A percentile compares a stretch with the other conserved stretches of the same genome.
phyloP scores from a whole-genome alignment of 805 yeast species.

The Ogataea dorogensis region DNA sequence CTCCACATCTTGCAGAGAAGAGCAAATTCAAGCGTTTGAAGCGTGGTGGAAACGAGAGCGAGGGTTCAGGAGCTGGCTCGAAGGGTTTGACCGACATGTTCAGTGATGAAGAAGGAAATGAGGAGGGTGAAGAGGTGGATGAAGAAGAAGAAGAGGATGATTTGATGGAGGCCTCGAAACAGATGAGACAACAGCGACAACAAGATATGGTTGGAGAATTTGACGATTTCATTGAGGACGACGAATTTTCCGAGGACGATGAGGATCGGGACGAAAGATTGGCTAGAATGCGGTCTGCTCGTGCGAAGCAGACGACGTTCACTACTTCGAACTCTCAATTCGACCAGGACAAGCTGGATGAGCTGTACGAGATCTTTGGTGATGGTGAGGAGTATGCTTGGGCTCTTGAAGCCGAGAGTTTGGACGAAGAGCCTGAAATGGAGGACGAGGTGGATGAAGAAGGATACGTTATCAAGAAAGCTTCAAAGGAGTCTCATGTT shows the following conservation, averaged over 20 bases:
- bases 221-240: constrained; percentile 97
- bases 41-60: constrained; percentile 55
- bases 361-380: constrained; percentile 92
- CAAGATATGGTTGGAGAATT: constrained; percentile 65
- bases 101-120: constrained; percentile 53
- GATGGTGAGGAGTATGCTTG: constrained; percentile 97
- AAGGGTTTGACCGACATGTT: constrained; percentile 65
- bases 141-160: constrained; percentile 34
- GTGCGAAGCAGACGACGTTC: constrained; percentile 29
- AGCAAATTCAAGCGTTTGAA: constrained; percentile 78
- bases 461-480: constrained; percentile 32
- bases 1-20: constrained; percentile 37
- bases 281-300: constrained; percentile 36
- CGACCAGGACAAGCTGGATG: constrained; percentile 89
- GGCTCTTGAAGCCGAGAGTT: constrained; percentile 90
- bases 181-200: constrained; percentile 25
- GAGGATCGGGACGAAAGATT: constrained; percentile 52
- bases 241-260: constrained; percentile 89
- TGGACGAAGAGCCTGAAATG: constrained; percentile 42
- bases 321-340: constrained; percentile 43
- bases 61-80: constrained; percentile 18
- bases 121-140: constrained; percentile 24
- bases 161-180: constrained; percentile 30
- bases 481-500: constrained; percentile 43
- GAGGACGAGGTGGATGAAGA: constrained; percentile 40